Evolutionary conservation across 805 yeast genomes (phyloP).

Genomic region (Metschnikowia kunwiensis): DNA sequence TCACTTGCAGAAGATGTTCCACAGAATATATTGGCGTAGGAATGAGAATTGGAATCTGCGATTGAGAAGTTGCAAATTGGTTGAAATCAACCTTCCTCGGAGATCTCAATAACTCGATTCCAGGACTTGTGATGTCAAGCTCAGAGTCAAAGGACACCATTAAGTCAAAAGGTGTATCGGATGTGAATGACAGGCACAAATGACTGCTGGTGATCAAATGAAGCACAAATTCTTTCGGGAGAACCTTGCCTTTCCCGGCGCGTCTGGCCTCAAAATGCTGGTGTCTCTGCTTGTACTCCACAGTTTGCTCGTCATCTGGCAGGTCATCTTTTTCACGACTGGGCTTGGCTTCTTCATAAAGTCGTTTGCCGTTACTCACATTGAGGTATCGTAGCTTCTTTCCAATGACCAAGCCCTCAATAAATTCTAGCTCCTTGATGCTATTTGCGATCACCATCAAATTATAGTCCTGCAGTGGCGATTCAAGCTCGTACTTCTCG

Average conservation of each 20-base stretch:
- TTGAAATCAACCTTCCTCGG: constrained; percentile 6
- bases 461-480: constrained; percentile 15
- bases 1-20: constrained; percentile 27
- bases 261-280: constrained; percentile 6
- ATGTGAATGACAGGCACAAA: constrained; percentile 13
- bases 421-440: constrained; percentile 68
- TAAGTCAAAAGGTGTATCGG: constrained; percentile 22
- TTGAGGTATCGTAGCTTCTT: constrained; percentile 62
- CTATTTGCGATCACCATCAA: constrained; percentile 52
- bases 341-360: constrained; percentile 39
- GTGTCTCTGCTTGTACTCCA: constrained; percentile 12
- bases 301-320: constrained; percentile 12
- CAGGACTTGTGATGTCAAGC: constrained; percentile 33
- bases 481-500: constrained; percentile 18
- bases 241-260: background rate
- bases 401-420: constrained; percentile 79
- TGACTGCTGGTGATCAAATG: constrained; percentile 18
- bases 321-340: constrained; percentile 8
- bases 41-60: constrained; percentile 32
- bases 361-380: constrained; percentile 56
- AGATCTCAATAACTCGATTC: constrained; percentile 33
- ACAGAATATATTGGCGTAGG: constrained; percentile 36
- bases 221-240: constrained; percentile 7
- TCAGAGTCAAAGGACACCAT: constrained; percentile 37
- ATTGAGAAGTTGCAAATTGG: background rate